Evolutionary conservation across 2,329 filamentous ascomycete species (phyloP).

Genomic region (Fusarium solani-melongenae): DNA sequence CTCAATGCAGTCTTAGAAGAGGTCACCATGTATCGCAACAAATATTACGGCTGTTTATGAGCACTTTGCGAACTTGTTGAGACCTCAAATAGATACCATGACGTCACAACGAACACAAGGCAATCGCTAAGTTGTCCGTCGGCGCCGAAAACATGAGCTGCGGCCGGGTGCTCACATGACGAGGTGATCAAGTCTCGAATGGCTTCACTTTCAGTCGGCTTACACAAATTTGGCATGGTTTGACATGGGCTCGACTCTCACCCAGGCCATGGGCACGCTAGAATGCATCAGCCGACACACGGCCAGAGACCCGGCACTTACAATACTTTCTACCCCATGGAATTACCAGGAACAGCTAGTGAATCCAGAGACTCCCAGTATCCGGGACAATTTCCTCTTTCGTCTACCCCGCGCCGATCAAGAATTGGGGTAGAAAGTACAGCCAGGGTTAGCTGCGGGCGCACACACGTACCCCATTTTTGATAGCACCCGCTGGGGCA

Average conservation of each 20-base stretch:
- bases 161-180: not conserved
- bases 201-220: not conserved
- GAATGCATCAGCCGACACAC: not conserved
- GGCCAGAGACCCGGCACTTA: not conserved
- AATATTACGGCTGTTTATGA: not conserved
- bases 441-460: not conserved
- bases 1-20: not conserved
- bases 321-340: not conserved
- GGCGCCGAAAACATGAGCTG: no score
- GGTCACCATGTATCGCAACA: not conserved
- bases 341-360: not conserved
- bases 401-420: not conserved
- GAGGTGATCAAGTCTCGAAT: not conserved
- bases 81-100: not conserved
- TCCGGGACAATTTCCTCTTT: not conserved
- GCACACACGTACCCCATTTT: not conserved
- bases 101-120: not conserved
- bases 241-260: no score
- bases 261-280: not conserved
- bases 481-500: not conserved
- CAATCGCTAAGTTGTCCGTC: not conserved
- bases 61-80: not conserved
- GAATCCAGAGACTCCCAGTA: not conserved
- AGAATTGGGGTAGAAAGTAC: not conserved
- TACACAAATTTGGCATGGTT: not conserved